A percentile compares a stretch with the other conserved stretches of the same genome.
These are phyloP conservation scores for Haplosporangium gracile DNA, from an alignment of 192 early-diverging fungal species.

Conservation along the genomic window DNA sequence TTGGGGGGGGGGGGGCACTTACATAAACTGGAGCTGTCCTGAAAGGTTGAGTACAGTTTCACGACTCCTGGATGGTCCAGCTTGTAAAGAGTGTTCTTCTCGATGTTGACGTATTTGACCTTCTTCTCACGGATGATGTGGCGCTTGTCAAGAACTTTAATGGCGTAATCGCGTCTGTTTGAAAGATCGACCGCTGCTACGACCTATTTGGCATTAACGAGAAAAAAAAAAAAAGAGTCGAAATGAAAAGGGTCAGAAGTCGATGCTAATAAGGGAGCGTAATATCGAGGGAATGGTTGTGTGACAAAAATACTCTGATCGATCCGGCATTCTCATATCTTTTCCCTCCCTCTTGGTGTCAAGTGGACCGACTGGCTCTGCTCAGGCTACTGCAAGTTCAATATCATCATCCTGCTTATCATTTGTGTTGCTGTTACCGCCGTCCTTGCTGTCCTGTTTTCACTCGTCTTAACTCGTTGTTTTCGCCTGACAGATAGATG, in stretches of 20 bases:
- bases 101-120: constrained; percentile 95
- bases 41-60: constrained; percentile 95
- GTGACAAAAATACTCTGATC: too few species aligned
- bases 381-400: too few species aligned
- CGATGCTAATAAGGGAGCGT: neutral
- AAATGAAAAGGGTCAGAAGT: neutral
- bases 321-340: too few species aligned
- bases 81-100: constrained; percentile 89
- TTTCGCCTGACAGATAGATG: neutral
- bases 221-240: neutral
- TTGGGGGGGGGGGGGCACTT: too few species aligned
- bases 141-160: constrained; percentile 91
- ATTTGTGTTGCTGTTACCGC: neutral
- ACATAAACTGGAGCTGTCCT: constrained; percentile 90
- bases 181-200: constrained; percentile 81
- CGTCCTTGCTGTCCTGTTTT: neutral
- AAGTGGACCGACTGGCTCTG: too few species aligned
- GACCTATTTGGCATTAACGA: constrained; percentile 58
- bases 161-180: constrained; percentile 82
- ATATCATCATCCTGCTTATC: too few species aligned
- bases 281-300: neutral
- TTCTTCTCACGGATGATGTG: constrained; percentile 97
- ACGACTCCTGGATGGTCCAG: constrained; percentile 93
- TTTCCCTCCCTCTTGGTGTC: too few species aligned
- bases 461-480: neutral